Conservation (phyloP, 2,329 filamentous ascomycete species). For the Magnaporthiopsis poae region DNA sequence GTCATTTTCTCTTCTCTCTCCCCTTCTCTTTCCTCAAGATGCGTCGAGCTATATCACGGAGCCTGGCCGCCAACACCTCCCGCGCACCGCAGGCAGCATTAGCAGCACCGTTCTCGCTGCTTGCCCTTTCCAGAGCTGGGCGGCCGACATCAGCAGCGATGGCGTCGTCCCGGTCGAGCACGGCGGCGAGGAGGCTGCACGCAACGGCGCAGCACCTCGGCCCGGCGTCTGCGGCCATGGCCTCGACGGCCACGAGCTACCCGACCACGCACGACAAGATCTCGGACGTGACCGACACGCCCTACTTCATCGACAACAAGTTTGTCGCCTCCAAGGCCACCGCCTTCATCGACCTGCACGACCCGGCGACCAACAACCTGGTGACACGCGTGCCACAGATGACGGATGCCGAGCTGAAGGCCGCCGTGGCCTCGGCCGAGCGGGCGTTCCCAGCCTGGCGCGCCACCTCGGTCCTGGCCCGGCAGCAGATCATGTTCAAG, state of each 20-base stretch:
- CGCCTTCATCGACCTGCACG: slow-evolving; percentile 69
- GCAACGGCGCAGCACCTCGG: slow-evolving; percentile 47
- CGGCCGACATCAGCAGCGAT: slow-evolving; percentile 18
- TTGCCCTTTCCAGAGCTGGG: slow-evolving; percentile 22
- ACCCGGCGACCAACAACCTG: slow-evolving; percentile 77
- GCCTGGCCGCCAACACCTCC: slow-evolving; percentile 26
- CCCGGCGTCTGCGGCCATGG: slow-evolving; percentile 27
- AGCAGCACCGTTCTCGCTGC: slow-evolving; percentile 17
- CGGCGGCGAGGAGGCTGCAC: slow-evolving; percentile 38
- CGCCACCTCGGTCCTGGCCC: slow-evolving; percentile 58
- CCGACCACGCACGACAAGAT: slow-evolving; percentile 63
- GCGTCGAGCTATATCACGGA: slow-evolving; percentile 36
- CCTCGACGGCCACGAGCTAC: slow-evolving; percentile 50
- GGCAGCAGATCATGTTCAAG: slow-evolving; percentile 82
- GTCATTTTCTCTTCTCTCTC: background rate
- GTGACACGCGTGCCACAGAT: slow-evolving; percentile 75
- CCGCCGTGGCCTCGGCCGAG: slow-evolving; percentile 64
- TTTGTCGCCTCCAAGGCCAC: slow-evolving; percentile 59
- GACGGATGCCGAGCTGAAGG: slow-evolving; percentile 66
- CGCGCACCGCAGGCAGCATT: slow-evolving; percentile 18
- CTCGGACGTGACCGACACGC: slow-evolving; percentile 57
- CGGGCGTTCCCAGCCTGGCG: slow-evolving; percentile 68
- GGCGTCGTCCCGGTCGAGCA: slow-evolving; percentile 5
- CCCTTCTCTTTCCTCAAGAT: slow-evolving; percentile 22
- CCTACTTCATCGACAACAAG: slow-evolving; percentile 74